phyloP scores from a whole-genome alignment of 768 basidiomycete species.

The Termitomyces sp. region DNA sequence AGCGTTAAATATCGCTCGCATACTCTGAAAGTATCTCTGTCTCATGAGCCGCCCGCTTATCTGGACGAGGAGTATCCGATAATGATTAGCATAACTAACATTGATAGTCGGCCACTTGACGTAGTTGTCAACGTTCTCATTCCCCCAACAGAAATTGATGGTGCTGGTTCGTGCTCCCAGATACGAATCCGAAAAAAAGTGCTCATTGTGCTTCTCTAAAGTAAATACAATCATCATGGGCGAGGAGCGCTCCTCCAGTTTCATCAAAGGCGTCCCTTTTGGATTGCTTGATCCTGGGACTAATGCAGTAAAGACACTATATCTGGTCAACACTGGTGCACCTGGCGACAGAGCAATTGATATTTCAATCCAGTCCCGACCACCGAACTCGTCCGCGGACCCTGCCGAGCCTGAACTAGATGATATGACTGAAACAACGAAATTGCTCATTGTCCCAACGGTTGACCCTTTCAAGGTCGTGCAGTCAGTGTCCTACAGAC shows the following conservation, averaged over 20 bases:
- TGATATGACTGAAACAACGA: conserved; percentile 55
- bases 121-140: conserved; percentile 69
- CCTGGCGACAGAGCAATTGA: conserved; percentile 74
- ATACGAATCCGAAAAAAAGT: neutral
- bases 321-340: conserved; percentile 54
- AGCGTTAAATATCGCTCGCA: conserved; percentile 67
- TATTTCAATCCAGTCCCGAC: conserved; percentile 67
- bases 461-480: conserved; percentile 52
- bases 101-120: conserved; percentile 65
- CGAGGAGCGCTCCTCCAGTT: conserved; percentile 56
- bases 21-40: conserved; percentile 44
- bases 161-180: conserved; percentile 46
- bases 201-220: conserved; percentile 16
- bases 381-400: conserved; percentile 24
- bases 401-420: conserved; percentile 18
- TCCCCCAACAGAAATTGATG: conserved; percentile 74
- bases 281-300: conserved; percentile 59
- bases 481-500: conserved; percentile 51
- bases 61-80: conserved; percentile 81
- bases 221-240: conserved; percentile 60
- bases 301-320: conserved; percentile 54
- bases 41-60: conserved; percentile 65
- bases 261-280: conserved; percentile 70
- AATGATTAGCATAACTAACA: conserved; percentile 60
- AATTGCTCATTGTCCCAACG: conserved; percentile 62